Conservation (phyloP, 2,329 filamentous ascomycete species). For the Leptodontidium sp. region DNA sequence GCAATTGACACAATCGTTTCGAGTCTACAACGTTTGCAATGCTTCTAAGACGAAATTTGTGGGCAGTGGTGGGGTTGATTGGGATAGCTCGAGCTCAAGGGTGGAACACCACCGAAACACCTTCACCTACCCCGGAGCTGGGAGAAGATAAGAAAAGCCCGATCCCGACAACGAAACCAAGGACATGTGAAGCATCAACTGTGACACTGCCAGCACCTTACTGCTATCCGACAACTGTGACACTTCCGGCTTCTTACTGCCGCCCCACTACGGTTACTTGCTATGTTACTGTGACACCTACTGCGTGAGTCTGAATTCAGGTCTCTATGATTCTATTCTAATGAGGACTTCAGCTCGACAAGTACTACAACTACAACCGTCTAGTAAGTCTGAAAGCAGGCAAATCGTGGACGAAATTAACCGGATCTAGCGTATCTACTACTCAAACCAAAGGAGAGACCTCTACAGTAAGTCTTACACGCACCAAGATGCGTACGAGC, state of each 20-base stretch:
- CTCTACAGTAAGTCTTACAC: background rate
- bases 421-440: background rate
- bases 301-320: background rate
- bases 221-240: constrained; percentile 1
- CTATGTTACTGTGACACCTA: constrained; percentile 20
- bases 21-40: constrained; percentile 27
- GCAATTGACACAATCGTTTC: constrained; percentile 40
- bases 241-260: constrained; percentile 9
- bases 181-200: constrained; percentile 20
- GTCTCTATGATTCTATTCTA: background rate
- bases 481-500: too few relatives aligned
- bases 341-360: background rate
- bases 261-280: constrained; percentile 23
- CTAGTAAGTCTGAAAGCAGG: background rate
- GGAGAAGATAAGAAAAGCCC: background rate
- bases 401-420: background rate
- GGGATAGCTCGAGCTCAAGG: constrained; percentile 32
- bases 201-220: constrained; percentile 17
- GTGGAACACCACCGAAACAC: constrained; percentile 23
- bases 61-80: constrained; percentile 33
- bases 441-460: constrained; percentile 6
- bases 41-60: constrained; percentile 33
- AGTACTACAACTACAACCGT: constrained; percentile 8
- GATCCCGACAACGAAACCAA: constrained; percentile 5
- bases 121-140: background rate